A percentile compares a stretch with the other conserved stretches of the same genome.
Evolutionary conservation across 305 asterid species (phyloP).

Genomic region (Coffea humblotiana): DNA sequence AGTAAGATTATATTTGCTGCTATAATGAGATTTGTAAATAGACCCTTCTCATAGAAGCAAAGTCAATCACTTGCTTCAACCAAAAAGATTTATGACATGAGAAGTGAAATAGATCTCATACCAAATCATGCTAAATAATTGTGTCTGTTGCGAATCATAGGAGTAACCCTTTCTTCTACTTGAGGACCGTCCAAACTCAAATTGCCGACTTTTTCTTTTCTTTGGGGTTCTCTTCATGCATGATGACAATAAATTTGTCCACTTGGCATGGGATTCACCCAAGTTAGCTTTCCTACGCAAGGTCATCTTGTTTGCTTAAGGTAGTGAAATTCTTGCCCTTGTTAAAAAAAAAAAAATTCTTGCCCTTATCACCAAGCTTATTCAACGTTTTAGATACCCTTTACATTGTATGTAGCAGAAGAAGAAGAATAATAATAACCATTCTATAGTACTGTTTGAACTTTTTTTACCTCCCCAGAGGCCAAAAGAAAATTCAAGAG

Average conservation of each 20-base stretch:
- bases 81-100: neutral
- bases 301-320: conserved; percentile 10
- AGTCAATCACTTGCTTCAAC: neutral
- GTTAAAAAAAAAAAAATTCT: neutral
- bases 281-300: conserved; percentile 1
- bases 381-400: too few species aligned
- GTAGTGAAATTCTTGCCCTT: conserved; percentile 11
- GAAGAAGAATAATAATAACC: too few species aligned
- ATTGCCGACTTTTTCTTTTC: too few species aligned
- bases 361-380: neutral
- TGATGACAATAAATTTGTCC: neutral
- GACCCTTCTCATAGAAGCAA: neutral
- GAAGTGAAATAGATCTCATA: neutral
- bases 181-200: neutral
- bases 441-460: too few species aligned
- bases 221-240: neutral
- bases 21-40: neutral
- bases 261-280: neutral
- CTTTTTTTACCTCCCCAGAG: too few species aligned
- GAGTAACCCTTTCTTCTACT: neutral
- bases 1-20: too few species aligned
- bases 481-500: too few species aligned
- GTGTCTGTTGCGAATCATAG: neutral
- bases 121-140: neutral
- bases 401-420: too few species aligned